A percentile compares a stretch with the other conserved stretches of the same genome.
phyloP scores from a whole-genome alignment of 139 green algal genomes.

The Closterium sp. region DNA sequence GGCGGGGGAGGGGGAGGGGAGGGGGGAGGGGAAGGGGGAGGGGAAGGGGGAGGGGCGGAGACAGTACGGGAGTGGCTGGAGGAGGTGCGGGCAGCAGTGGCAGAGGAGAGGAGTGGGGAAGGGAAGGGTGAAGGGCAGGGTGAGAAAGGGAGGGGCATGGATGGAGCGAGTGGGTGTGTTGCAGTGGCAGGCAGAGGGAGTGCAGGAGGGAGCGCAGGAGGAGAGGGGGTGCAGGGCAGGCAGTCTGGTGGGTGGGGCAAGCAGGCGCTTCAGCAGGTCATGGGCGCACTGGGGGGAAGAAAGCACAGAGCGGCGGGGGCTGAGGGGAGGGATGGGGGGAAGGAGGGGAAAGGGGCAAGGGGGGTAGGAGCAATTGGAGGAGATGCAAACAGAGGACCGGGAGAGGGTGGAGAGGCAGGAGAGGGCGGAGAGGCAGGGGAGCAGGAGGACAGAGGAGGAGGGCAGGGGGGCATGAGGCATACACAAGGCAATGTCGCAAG shows the following conservation, averaged over 20 bases:
- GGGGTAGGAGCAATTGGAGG: not conserved
- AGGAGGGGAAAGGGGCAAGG: not conserved
- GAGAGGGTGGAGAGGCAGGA: no score
- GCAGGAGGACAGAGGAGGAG: not conserved
- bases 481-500: not conserved
- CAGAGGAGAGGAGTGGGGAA: not conserved
- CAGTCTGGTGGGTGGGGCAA: not conserved
- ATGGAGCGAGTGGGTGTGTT: not conserved
- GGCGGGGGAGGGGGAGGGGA: not conserved
- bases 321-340: not conserved
- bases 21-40: not conserved
- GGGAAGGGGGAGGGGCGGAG: not conserved
- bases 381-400: no score
- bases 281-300: not conserved
- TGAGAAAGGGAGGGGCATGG: not conserved
- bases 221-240: not conserved
- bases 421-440: no score
- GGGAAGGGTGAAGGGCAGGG: not conserved
- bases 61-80: not conserved
- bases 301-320: no score
- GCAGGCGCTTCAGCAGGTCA: not conserved
- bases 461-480: not conserved
- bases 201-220: not conserved
- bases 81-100: not conserved
- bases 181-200: not conserved